A percentile compares a stretch with the other conserved stretches of the same genome.
These are phyloP conservation scores for Colletotrichum godetiae DNA, from an alignment of 2,329 filamentous ascomycete genomes.

Conservation along the genomic window DNA sequence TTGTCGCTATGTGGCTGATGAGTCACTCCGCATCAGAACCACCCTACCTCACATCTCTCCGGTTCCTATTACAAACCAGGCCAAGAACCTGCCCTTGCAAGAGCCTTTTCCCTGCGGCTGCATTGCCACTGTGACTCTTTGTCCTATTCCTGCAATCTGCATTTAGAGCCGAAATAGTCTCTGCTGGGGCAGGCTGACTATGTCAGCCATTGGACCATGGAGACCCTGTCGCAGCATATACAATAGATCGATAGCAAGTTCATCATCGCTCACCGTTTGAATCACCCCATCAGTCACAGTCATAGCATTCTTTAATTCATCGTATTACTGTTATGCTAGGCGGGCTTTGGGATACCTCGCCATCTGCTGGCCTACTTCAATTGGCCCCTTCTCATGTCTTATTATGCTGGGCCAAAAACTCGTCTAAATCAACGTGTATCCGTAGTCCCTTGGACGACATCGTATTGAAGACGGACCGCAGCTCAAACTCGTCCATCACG, in stretches of 20 bases:
- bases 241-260: not conserved
- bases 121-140: constrained; percentile 30
- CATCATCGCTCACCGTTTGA: constrained; percentile 3
- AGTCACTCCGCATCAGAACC: constrained; percentile 26
- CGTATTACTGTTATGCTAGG: not conserved
- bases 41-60: not conserved
- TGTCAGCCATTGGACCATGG: constrained; percentile 1
- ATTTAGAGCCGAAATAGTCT: constrained; percentile 3
- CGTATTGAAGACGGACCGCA: constrained; percentile 59
- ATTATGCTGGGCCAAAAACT: constrained; percentile 53
- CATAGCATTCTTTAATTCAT: not conserved
- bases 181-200: not conserved
- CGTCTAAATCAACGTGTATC: constrained; percentile 63
- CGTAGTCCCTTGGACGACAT: constrained; percentile 62
- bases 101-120: not conserved
- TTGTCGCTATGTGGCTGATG: constrained; percentile 23
- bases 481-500: constrained; percentile 59
- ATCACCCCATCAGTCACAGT: not conserved
- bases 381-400: constrained; percentile 21
- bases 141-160: not conserved
- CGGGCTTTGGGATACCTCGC: not conserved
- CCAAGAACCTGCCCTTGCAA: not conserved
- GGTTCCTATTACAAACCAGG: constrained; percentile 13
- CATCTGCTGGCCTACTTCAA: not conserved
- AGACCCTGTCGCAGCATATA: not conserved